Percentiles rank a stretch among this genome's conserved stretches.
Evolutionary conservation across 345 rosid genomes (phyloP).

Genomic region (Eucalyptus erythrocorys): DNA sequence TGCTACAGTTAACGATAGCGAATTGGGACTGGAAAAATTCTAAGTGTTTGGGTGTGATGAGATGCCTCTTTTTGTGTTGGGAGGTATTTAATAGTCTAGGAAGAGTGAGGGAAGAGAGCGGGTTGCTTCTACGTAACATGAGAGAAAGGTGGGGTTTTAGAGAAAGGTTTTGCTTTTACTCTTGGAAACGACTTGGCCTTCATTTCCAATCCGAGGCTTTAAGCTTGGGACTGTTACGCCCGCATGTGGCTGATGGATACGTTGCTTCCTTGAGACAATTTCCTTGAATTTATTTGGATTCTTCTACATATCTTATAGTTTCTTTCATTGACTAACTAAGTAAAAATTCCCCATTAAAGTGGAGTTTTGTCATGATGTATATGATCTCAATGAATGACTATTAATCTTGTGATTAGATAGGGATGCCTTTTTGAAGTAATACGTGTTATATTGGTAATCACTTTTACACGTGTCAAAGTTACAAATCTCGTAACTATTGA

Average conservation of each 20-base stretch:
- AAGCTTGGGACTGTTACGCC: neutral
- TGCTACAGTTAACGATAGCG: neutral
- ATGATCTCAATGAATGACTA: neutral
- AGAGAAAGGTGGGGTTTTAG: neutral
- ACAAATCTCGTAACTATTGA: neutral
- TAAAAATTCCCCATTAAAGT: neutral
- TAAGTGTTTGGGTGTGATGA: neutral
- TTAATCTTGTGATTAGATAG: neutral
- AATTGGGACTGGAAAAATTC: neutral
- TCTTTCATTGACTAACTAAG: neutral
- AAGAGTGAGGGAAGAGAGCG: neutral
- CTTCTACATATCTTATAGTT: neutral
- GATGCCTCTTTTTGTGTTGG: neutral
- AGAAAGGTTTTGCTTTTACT: neutral
- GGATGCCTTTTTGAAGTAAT: neutral
- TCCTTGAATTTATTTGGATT: neutral
- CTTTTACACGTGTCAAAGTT: neutral
- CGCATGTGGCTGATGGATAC: neutral
- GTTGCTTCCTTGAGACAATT: neutral
- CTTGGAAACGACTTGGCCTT: neutral
- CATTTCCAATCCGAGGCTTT: neutral
- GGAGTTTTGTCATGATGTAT: neutral
- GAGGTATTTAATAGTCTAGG: neutral
- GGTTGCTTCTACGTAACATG: constrained; percentile 14
- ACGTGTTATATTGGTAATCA: neutral